Conservation (phyloP, 2,329 filamentous ascomycete species). For the Thermothelomyces thermophilus region DNA sequence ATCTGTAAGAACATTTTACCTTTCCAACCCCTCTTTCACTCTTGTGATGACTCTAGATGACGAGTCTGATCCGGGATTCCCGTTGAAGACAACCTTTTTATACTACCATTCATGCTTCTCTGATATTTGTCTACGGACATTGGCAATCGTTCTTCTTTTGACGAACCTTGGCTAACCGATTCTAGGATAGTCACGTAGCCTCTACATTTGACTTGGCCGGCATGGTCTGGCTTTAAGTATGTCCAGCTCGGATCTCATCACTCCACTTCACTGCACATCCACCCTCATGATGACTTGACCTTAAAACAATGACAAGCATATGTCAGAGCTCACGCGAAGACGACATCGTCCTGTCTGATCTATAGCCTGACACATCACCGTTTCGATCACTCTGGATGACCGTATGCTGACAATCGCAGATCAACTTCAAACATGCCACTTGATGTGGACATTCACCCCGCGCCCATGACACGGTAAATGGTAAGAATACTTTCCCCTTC, state of each 20-base stretch:
- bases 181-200: not conserved
- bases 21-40: conserved; percentile 18
- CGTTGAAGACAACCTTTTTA: conserved; percentile 62
- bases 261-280: conserved; percentile 1
- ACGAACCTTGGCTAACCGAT: conserved; percentile 15
- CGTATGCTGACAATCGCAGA: conserved; percentile 19
- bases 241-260: conserved; percentile 19
- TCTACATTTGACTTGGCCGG: not conserved
- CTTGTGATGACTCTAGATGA: conserved; percentile 59
- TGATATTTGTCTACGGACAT: conserved; percentile 28
- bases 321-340: conserved; percentile 70
- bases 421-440: not conserved
- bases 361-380: conserved; percentile 24
- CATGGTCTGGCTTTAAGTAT: conserved; percentile 10
- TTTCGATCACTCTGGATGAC: not conserved
- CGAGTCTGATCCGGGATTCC: conserved; percentile 71
- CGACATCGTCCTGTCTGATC: conserved; percentile 44
- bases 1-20: conserved; percentile 13
- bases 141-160: conserved; percentile 1
- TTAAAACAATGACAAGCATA: conserved; percentile 91
- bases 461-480: not conserved
- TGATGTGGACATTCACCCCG: not conserved
- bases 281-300: conserved; percentile 71
- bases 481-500: conserved; percentile 28
- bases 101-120: conserved; percentile 69